Conservation (phyloP, 768 basidiomycete species). For the Lactarius psammicola region DNA sequence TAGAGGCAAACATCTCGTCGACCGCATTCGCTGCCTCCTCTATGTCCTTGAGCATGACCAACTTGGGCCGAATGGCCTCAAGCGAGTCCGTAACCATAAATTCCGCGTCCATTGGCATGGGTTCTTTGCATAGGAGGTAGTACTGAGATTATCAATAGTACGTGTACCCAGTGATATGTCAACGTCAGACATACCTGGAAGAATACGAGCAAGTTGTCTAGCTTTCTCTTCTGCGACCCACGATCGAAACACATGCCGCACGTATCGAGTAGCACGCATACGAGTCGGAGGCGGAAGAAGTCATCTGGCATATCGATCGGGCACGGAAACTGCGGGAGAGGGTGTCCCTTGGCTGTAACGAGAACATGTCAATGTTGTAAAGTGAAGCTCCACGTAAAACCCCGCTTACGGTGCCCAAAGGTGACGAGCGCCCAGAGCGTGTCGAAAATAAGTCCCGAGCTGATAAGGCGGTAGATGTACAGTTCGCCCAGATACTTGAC, state of each 20-base stretch:
- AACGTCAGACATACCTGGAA: conserved; percentile 66
- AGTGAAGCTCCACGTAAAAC: conserved; percentile 1
- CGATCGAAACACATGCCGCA: conserved; percentile 98
- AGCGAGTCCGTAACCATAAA: conserved; percentile 96
- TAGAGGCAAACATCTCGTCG: conserved; percentile 80
- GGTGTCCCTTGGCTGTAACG: conserved; percentile 83
- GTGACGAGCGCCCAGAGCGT: conserved; percentile 92
- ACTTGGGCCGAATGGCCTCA: conserved; percentile 87
- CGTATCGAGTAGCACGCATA: conserved; percentile 90
- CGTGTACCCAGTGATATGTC: background rate
- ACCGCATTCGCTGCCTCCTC: conserved; percentile 87
- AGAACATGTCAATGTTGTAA: conserved; percentile 1
- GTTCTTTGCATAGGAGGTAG: conserved; percentile 86
- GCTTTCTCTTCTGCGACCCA: conserved; percentile 86
- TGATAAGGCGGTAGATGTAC: conserved; percentile 92
- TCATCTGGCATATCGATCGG: conserved; percentile 91
- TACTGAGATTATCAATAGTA: conserved; percentile 45
- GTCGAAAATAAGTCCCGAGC: conserved; percentile 89
- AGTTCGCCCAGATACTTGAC: conserved; percentile 96
- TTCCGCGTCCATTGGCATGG: conserved; percentile 95
- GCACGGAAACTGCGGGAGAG: conserved; percentile 71
- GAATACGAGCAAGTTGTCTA: conserved; percentile 89
- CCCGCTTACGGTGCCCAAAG: conserved; percentile 87
- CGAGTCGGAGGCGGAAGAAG: conserved; percentile 89
- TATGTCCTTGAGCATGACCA: conserved; percentile 64